Percentiles rank a stretch among this genome's conserved stretches.
Conservation (phyloP, 1,139 yeast genomes). For the Candida sp. region DNA sequence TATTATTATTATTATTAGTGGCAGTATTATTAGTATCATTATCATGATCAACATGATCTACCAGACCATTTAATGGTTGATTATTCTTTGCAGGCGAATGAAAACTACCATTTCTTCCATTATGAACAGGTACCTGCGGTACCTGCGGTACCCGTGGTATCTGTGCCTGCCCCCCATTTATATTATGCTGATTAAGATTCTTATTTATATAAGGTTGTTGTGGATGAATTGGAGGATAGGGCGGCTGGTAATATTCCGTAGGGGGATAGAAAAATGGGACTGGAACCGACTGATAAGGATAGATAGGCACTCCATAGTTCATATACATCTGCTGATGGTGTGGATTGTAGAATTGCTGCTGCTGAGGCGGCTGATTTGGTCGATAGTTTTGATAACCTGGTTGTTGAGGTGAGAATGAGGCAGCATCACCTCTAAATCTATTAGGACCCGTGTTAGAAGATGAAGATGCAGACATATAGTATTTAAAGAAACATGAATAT, state of each 20-base stretch:
- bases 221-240: constrained; percentile 3
- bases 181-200: not conserved
- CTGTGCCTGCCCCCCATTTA: not conserved
- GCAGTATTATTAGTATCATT: not conserved
- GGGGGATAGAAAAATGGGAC: constrained; percentile 1
- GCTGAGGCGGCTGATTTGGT: constrained; percentile 16
- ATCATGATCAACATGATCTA: not conserved
- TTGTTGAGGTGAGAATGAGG: constrained; percentile 33
- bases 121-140: not conserved
- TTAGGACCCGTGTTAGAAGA: constrained; percentile 27
- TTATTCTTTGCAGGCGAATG: too few species aligned
- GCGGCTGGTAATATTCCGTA: constrained; percentile 3
- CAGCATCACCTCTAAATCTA: constrained; percentile 43
- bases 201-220: constrained; percentile 5
- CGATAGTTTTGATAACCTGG: constrained; percentile 5
- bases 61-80: not conserved
- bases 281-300: constrained; percentile 9
- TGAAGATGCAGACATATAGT: constrained; percentile 9
- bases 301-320: constrained; percentile 11
- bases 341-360: constrained; percentile 9
- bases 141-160: not conserved
- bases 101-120: too few species aligned
- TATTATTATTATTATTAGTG: too few species aligned
- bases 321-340: constrained; percentile 20
- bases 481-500: constrained; percentile 2